Evolutionary conservation across 2,329 filamentous ascomycete species (phyloP).

Genomic region (Ophiostoma populinum): DNA sequence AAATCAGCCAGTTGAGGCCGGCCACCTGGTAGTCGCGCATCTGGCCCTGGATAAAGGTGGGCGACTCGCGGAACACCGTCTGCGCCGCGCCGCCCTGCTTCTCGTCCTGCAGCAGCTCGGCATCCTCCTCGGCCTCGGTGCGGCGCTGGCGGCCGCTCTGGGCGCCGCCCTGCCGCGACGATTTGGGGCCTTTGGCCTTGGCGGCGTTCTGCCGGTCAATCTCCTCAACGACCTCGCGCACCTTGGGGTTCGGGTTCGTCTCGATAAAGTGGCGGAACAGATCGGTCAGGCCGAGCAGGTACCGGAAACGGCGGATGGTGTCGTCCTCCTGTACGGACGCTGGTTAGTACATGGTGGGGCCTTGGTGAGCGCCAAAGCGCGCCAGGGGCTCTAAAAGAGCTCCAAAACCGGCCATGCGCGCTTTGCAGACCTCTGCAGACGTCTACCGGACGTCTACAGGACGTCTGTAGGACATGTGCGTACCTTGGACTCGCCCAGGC

Average conservation of each 20-base stretch:
- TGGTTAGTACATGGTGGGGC: background rate
- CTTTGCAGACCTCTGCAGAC: too few species aligned
- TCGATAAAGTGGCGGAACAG: slow-evolving; percentile 98
- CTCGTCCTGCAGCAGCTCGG: slow-evolving; percentile 73
- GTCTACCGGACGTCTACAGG: background rate
- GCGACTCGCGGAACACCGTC: slow-evolving; percentile 86
- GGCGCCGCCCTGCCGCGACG: slow-evolving; percentile 69
- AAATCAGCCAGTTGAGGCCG: slow-evolving; percentile 94
- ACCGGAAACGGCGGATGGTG: slow-evolving; percentile 83
- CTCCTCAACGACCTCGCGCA: slow-evolving; percentile 82
- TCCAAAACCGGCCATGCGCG: background rate
- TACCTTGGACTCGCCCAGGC: slow-evolving; percentile 84
- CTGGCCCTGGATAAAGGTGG: slow-evolving; percentile 66
- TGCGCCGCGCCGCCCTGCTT: slow-evolving; percentile 72
- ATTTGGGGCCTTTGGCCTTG: slow-evolving; percentile 52
- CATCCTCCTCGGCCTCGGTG: slow-evolving; percentile 95
- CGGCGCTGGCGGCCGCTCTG: slow-evolving; percentile 61
- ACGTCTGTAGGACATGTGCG: slow-evolving; percentile 8
- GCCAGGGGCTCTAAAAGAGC: background rate
- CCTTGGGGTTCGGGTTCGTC: slow-evolving; percentile 85
- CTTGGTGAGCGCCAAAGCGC: background rate
- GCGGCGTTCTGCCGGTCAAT: slow-evolving; percentile 88
- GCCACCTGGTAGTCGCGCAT: slow-evolving; percentile 97
- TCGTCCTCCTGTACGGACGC: slow-evolving; percentile 58
- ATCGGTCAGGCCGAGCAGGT: slow-evolving; percentile 86